Conservation (phyloP, 2,329 filamentous ascomycete genomes). For the Trichophyton rubrum region DNA sequence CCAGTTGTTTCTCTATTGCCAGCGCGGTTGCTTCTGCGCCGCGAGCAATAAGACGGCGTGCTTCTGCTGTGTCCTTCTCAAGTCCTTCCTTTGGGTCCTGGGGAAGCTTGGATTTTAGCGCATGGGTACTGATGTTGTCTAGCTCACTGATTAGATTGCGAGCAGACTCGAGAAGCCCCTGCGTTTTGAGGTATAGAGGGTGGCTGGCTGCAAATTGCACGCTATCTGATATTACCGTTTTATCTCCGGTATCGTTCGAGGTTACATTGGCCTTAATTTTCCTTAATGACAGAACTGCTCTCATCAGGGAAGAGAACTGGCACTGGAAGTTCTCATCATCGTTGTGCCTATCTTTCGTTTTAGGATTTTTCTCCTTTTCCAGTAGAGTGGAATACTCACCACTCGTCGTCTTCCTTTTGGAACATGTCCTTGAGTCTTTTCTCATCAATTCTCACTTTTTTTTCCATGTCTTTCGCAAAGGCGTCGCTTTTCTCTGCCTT, state of each 20-base stretch:
- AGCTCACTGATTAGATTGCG: constrained; percentile 7
- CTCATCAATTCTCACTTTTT: constrained; percentile 11
- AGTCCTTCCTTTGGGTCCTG: constrained; percentile 8
- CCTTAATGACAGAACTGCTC: constrained; percentile 5
- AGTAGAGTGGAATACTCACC: constrained; percentile 6
- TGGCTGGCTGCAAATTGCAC: constrained; percentile 4
- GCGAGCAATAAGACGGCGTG: constrained; percentile 11
- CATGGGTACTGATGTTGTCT: constrained; percentile 9
- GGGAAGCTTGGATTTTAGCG: constrained; percentile 5
- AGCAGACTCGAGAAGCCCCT: constrained; percentile 8
- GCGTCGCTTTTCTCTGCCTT: constrained; percentile 13
- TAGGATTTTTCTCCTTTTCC: neutral
- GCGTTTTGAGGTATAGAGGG: constrained; percentile 8
- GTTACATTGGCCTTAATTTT: neutral
- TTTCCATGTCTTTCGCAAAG: constrained; percentile 13
- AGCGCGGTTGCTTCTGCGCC: constrained; percentile 12
- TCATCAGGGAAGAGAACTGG: constrained; percentile 8
- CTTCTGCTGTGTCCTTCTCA: constrained; percentile 13
- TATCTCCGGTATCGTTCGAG: neutral
- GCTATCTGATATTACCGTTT: neutral
- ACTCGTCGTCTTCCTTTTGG: constrained; percentile 7
- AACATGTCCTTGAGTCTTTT: constrained; percentile 11
- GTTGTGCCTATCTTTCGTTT: constrained; percentile 7
- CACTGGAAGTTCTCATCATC: constrained; percentile 10
- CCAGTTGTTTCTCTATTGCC: constrained; percentile 12